Conservation (phyloP, 257 asterid genomes). For the Ophiorrhiza pumila region DNA sequence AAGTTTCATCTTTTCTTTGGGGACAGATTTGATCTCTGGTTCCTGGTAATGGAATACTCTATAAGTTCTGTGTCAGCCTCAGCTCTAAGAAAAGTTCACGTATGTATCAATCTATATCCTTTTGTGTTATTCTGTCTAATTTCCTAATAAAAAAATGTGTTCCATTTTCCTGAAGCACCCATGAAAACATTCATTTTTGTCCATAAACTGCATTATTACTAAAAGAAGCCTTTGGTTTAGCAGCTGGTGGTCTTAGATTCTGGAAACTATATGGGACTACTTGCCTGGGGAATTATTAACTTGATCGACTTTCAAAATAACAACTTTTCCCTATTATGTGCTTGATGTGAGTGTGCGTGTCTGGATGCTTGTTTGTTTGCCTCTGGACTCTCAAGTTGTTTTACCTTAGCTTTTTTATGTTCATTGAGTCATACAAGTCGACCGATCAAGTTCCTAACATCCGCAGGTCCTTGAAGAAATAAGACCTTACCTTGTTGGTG, state of each 20-base stretch:
- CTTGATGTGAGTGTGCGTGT: background rate
- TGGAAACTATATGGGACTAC: background rate
- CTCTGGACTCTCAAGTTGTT: background rate
- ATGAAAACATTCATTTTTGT: background rate
- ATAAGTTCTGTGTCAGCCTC: background rate
- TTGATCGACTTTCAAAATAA: background rate
- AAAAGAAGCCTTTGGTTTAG: background rate
- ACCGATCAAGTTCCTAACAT: background rate
- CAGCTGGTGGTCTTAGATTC: background rate
- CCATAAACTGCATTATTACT: background rate
- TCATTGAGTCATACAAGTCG: background rate
- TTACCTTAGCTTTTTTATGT: background rate
- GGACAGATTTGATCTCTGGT: background rate
- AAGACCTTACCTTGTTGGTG: conserved; percentile 84
- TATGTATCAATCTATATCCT: background rate
- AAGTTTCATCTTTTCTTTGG: background rate
- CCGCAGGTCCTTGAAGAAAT: conserved; percentile 88
- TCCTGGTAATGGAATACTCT: background rate
- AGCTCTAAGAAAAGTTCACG: background rate
- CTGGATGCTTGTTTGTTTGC: background rate
- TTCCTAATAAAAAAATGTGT: background rate
- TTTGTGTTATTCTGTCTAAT: background rate
- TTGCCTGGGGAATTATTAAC: background rate
- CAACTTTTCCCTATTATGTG: background rate
- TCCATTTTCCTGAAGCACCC: background rate